Percentiles rank a stretch among this genome's conserved stretches.
Evolutionary conservation across 2,329 filamentous ascomycete species (phyloP).

Genomic region (Colletotrichum lupini): DNA sequence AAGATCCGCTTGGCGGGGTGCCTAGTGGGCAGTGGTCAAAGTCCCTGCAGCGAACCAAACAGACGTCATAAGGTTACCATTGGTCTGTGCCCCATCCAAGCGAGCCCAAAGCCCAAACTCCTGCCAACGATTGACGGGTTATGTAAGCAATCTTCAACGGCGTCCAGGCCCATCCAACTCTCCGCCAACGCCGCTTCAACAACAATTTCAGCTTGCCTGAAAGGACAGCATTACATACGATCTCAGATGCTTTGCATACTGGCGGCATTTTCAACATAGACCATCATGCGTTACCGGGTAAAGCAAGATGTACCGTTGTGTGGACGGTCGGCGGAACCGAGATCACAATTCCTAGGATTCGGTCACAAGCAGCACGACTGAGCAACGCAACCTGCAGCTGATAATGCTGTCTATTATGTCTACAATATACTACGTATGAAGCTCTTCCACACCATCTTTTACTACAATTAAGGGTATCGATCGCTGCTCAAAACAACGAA

Average conservation of each 20-base stretch:
- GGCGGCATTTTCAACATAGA: not conserved
- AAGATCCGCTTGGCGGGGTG: constrained; percentile 31
- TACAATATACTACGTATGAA: constrained; percentile 7
- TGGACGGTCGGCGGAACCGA: not conserved
- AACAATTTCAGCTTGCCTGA: not conserved
- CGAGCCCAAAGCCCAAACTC: constrained; percentile 3
- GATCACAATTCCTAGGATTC: not conserved
- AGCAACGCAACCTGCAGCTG: not conserved
- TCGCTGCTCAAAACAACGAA: constrained; percentile 1
- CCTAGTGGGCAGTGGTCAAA: constrained; percentile 11
- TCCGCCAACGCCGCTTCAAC: not conserved
- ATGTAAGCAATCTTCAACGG: not conserved
- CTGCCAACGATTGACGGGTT: not conserved
- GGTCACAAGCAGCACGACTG: not conserved
- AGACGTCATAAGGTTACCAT: constrained; percentile 26
- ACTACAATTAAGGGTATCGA: constrained; percentile 15
- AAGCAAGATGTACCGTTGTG: too few relatives aligned
- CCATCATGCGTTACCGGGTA: too few relatives aligned
- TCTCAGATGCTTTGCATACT: not conserved
- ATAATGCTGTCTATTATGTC: constrained; percentile 9
- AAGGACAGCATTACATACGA: not conserved
- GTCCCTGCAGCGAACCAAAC: constrained; percentile 25
- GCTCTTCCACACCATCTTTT: not conserved
- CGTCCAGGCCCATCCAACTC: not conserved
- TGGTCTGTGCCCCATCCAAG: constrained; percentile 9